phyloP scores from a whole-genome alignment of 139 green algal species.

The Mesostigma viride region DNA sequence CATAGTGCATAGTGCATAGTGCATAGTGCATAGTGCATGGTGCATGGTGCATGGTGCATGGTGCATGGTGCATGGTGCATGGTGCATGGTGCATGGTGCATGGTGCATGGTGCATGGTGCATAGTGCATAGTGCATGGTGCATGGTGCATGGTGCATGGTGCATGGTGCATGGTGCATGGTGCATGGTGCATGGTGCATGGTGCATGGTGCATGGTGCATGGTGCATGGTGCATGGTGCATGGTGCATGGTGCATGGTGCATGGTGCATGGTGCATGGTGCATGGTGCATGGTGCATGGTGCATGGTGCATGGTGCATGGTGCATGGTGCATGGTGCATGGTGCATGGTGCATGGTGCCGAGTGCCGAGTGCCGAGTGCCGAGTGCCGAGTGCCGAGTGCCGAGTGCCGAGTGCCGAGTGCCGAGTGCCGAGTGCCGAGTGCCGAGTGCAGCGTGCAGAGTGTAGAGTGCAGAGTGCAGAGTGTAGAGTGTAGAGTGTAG shows the following conservation, averaged over 20 bases:
- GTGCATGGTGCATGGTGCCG: slow-evolving; percentile 12
- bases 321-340: slow-evolving; percentile 15
- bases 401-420: no score
- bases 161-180: slow-evolving; percentile 16
- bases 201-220: slow-evolving; percentile 19
- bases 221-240: slow-evolving; percentile 20
- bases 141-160: slow-evolving; percentile 19
- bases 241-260: slow-evolving; percentile 18
- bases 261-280: slow-evolving; percentile 18
- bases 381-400: no score
- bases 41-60: slow-evolving; percentile 12
- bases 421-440: no score
- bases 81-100: slow-evolving; percentile 8
- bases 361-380: no score
- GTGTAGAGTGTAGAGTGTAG: no score
- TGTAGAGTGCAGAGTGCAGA: no score
- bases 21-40: no score
- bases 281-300: slow-evolving; percentile 18
- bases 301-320: slow-evolving; percentile 16
- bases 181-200: slow-evolving; percentile 19
- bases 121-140: no score
- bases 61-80: slow-evolving; percentile 16
- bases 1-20: no score
- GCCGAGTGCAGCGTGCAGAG: no score
- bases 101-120: background rate